These are phyloP conservation scores for Leishmania mexicana DNA, from an alignment of 208 protist species.

Conservation along the genomic window DNA sequence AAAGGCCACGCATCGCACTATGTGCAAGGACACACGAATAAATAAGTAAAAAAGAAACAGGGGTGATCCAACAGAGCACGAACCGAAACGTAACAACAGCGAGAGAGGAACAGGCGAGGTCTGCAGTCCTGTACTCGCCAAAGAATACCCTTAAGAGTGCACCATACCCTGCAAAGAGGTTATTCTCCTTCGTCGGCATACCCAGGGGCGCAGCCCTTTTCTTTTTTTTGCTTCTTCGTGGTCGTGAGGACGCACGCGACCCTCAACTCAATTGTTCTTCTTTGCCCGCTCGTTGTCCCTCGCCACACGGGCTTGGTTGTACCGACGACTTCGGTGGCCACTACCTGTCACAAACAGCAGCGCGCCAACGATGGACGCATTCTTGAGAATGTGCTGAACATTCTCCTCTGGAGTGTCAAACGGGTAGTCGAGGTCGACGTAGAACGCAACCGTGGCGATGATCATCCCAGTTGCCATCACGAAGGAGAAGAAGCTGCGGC, in stretches of 20 bases:
- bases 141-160: background rate
- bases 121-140: background rate
- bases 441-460: slow-evolving; percentile 59
- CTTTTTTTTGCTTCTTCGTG: background rate
- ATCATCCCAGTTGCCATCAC: slow-evolving; percentile 56
- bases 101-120: background rate
- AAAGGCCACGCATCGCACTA: background rate
- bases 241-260: background rate
- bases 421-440: slow-evolving; percentile 58
- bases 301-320: slow-evolving; percentile 26
- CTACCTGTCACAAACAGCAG: slow-evolving; percentile 78
- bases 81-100: background rate
- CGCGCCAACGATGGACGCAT: slow-evolving; percentile 62
- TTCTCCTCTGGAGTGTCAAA: slow-evolving; percentile 35
- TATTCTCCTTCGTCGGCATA: background rate
- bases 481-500: slow-evolving; percentile 80
- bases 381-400: slow-evolving; percentile 55
- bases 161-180: background rate
- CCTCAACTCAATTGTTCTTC: slow-evolving; percentile 43
- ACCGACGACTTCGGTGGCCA: slow-evolving; percentile 49
- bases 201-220: background rate
- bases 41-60: background rate
- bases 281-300: slow-evolving; percentile 32
- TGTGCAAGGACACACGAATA: background rate
- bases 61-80: background rate